Evolutionary conservation across 106 monocot species (phyloP).

Genomic region (Allium cepa): DNA sequence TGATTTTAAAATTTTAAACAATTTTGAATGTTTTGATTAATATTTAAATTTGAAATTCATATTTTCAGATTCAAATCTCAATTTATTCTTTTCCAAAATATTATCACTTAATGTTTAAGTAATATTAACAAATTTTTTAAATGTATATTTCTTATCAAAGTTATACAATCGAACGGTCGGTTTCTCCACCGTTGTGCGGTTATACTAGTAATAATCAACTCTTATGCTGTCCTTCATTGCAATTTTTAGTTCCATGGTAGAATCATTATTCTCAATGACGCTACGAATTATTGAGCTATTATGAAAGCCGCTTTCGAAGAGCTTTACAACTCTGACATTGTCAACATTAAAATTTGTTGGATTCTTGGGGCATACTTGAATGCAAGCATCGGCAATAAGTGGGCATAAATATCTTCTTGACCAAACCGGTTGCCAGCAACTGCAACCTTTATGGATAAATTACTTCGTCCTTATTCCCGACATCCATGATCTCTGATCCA

Average conservation of each 20-base stretch:
- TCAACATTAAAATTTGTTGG: slow-evolving; percentile 93
- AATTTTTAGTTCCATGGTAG: too few relatives aligned
- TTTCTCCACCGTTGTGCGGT: too few relatives aligned
- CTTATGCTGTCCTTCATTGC: background rate
- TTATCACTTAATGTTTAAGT: too few relatives aligned
- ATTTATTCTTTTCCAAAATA: too few relatives aligned
- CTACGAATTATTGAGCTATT: slow-evolving; percentile 71
- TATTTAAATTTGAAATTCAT: too few relatives aligned
- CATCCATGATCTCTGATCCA: slow-evolving; percentile 94
- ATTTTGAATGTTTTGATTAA: too few relatives aligned
- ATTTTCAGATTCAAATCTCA: too few relatives aligned
- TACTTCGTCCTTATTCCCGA: slow-evolving; percentile 85
- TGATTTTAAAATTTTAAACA: too few relatives aligned
- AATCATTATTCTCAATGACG: too few relatives aligned
- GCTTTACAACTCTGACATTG: slow-evolving; percentile 88
- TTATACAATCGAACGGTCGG: too few relatives aligned
- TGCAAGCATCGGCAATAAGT: slow-evolving; percentile 96
- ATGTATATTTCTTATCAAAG: too few relatives aligned
- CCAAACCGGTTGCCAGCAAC: slow-evolving; percentile 98
- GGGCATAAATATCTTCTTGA: slow-evolving; percentile 90
- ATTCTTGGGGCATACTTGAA: slow-evolving; percentile 98
- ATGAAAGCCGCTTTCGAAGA: slow-evolving; percentile 85
- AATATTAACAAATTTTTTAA: too few relatives aligned
- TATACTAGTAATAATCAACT: background rate
- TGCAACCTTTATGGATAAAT: slow-evolving; percentile 70